A percentile compares a stretch with the other conserved stretches of the same genome.
Evolutionary conservation across 345 rosid species (phyloP).

Genomic region (Clausena lansium): DNA sequence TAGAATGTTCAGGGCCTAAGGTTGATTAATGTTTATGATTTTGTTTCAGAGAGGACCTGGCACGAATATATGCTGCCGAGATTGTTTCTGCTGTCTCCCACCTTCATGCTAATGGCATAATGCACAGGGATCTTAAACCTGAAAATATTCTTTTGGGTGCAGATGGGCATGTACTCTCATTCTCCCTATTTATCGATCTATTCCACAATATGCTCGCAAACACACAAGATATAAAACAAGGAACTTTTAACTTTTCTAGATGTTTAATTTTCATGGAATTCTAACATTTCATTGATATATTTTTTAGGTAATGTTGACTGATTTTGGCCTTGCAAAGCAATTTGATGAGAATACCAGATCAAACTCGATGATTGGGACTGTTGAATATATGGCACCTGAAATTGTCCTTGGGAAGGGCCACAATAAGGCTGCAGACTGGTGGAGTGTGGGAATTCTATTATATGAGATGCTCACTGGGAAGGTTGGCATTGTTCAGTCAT

Average conservation of each 20-base stretch:
- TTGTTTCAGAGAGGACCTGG: slow-evolving; percentile 78
- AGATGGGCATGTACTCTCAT: slow-evolving; percentile 74
- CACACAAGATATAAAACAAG: background rate
- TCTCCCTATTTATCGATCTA: slow-evolving; percentile 7
- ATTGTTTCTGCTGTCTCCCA: slow-evolving; percentile 86
- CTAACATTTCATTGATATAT: slow-evolving; percentile 13
- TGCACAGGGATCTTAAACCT: slow-evolving; percentile 98
- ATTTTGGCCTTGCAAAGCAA: slow-evolving; percentile 89
- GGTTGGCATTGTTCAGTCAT: slow-evolving; percentile 33
- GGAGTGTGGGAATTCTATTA: slow-evolving; percentile 88
- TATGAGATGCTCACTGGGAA: slow-evolving; percentile 95
- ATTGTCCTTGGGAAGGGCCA: slow-evolving; percentile 87
- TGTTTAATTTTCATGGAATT: background rate
- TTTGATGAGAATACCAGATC: slow-evolving; percentile 82
- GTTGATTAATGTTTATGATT: slow-evolving; percentile 18
- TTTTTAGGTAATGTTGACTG: slow-evolving; percentile 71
- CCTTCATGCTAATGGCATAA: slow-evolving; percentile 90
- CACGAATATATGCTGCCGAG: slow-evolving; percentile 88
- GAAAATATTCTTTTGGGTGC: slow-evolving; percentile 85
- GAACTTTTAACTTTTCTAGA: slow-evolving; percentile 1
- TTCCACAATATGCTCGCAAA: background rate
- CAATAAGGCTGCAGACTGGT: slow-evolving; percentile 95
- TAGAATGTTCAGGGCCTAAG: background rate
- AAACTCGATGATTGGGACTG: slow-evolving; percentile 90
- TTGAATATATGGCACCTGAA: slow-evolving; percentile 97